Percentiles rank a stretch among this genome's conserved stretches.
Conservation (phyloP, 306 rosid species). For the Rosa lucieae region DNA sequence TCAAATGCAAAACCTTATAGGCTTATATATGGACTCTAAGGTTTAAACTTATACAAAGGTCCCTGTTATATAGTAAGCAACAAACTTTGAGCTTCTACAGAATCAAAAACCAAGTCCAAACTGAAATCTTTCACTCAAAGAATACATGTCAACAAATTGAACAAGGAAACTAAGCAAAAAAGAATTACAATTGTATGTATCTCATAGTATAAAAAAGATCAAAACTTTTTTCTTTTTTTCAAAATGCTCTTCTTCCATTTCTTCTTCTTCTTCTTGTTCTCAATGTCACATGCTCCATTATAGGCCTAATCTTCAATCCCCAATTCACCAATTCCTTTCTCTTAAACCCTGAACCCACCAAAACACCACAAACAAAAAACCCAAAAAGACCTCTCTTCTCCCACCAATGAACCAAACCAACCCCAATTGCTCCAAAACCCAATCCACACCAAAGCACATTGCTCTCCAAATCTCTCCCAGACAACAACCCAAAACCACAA, state of each 20-base stretch:
- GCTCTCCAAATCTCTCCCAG: constrained; percentile 37
- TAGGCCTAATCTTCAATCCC: constrained; percentile 27
- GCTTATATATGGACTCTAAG: not conserved
- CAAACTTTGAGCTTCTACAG: too few species aligned
- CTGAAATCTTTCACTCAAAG: not conserved
- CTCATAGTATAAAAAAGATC: not conserved
- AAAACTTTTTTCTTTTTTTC: not conserved
- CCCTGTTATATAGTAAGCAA: not conserved
- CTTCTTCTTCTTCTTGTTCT: constrained; percentile 2
- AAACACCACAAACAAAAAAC: constrained; percentile 31
- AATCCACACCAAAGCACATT: constrained; percentile 29
- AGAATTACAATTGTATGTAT: not conserved
- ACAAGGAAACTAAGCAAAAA: not conserved
- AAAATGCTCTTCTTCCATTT: constrained; percentile 33
- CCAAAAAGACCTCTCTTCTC: constrained; percentile 29
- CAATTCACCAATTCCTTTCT: constrained; percentile 34
- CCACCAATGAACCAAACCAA: constrained; percentile 35
- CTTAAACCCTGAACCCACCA: constrained; percentile 39
- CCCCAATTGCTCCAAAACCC: constrained; percentile 31
- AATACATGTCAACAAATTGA: constrained; percentile 3
- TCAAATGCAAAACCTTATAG: not conserved
- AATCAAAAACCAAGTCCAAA: not conserved
- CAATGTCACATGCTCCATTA: constrained; percentile 15
- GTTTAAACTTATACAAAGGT: not conserved
- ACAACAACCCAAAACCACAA: constrained; percentile 34